Conservation (phyloP, 2,329 filamentous ascomycete species). For the Ophiocordyceps australis region DNA sequence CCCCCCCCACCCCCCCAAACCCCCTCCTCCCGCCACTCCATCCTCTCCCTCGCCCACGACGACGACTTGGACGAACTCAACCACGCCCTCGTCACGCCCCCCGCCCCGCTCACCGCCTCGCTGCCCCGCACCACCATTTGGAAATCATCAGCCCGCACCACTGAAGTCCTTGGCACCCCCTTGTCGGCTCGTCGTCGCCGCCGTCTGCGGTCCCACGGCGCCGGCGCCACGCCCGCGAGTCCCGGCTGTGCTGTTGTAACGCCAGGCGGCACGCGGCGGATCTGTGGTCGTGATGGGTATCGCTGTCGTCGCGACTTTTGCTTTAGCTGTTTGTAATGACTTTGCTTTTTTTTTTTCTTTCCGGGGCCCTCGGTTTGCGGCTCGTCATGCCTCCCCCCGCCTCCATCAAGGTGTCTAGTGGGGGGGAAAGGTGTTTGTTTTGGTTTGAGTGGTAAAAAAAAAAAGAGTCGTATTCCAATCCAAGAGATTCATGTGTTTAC, state of each 20-base stretch:
- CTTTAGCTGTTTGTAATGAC: conserved; percentile 28
- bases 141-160: conserved; percentile 11
- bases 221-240: conserved; percentile 5
- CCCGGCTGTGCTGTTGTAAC: conserved; percentile 18
- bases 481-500: too few species aligned
- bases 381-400: too few species aligned
- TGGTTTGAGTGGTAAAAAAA: neutral
- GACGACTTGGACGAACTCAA: conserved; percentile 10
- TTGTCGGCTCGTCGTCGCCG: too few species aligned
- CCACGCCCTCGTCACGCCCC: conserved; percentile 2
- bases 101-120: conserved; percentile 4
- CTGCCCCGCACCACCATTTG: conserved; percentile 9
- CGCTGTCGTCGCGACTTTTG: conserved; percentile 39
- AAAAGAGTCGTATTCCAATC: conserved; percentile 2
- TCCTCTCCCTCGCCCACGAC: conserved; percentile 20
- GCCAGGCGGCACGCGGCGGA: conserved; percentile 28
- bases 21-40: conserved; percentile 14
- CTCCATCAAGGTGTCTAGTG: too few species aligned
- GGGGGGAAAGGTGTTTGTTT: too few species aligned
- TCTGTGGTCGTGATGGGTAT: conserved; percentile 37
- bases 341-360: too few species aligned
- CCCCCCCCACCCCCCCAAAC: conserved; percentile 7
- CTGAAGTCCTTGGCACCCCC: conserved; percentile 10
- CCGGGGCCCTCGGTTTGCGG: too few species aligned
- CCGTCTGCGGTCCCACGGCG: too few species aligned